Conservation (phyloP, 176 grass and related monocot genomes). For the Echinochloa phyllopogon region DNA sequence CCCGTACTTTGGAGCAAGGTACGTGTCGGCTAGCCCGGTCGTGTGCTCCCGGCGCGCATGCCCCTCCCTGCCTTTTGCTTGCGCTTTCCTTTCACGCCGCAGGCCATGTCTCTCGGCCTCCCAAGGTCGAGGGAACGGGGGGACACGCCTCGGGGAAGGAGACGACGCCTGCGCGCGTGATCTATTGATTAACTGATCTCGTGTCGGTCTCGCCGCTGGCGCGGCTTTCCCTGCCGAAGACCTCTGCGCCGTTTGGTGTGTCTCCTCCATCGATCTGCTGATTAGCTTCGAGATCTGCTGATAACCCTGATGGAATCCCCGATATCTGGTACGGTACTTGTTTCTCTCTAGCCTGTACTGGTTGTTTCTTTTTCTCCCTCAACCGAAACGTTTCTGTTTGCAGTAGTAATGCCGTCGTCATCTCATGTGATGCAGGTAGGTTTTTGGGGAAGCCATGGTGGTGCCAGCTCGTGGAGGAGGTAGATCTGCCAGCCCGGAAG, state of each 20-base stretch:
- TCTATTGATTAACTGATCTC: conserved; percentile 42
- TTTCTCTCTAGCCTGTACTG: background rate
- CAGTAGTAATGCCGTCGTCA: background rate
- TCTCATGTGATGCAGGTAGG: conserved; percentile 46
- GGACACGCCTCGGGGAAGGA: background rate
- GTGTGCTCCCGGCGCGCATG: background rate
- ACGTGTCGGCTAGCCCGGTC: background rate
- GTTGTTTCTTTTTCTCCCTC: background rate
- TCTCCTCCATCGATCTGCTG: background rate
- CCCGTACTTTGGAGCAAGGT: conserved; percentile 48
- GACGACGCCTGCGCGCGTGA: conserved; percentile 21
- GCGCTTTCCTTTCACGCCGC: conserved; percentile 16
- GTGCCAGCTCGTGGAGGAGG: background rate
- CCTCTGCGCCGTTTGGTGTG: background rate
- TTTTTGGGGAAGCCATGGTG: conserved; percentile 28
- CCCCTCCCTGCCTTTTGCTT: background rate
- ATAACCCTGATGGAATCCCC: background rate
- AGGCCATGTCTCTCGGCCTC: conserved; percentile 17
- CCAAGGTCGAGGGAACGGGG: background rate
- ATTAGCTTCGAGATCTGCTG: background rate
- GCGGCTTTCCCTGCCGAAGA: conserved; percentile 35
- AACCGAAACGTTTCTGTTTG: background rate
- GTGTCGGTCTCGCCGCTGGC: conserved; percentile 15
- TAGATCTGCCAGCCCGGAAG: conserved; percentile 42
- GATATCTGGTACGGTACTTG: background rate